Evolutionary conservation across 352 stramenopile species (phyloP), one percentile per base, ranked within the genome.

Genomic region (Phytophthora podocarpi): DNA sequence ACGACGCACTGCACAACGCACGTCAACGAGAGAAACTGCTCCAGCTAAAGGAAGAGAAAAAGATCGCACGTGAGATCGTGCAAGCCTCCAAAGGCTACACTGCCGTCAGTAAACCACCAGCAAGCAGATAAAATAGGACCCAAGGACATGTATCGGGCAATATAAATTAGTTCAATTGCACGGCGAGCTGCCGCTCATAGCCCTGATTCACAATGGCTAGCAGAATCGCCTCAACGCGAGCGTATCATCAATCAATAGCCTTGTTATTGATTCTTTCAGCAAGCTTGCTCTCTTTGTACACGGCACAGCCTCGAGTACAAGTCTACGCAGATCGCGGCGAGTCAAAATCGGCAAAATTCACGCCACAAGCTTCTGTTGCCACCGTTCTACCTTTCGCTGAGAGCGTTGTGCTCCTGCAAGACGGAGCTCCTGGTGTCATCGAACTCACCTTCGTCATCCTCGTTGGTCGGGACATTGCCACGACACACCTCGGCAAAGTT

Each of bases 11-110:
- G 2, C 83, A 96, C 24, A 65, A 93, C n/a, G 82, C 81, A 0
- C 70, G 82, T 11, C 87, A 93, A 43, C 70, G 77, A 57, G 90
- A 98, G 49, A 91, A 89, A 54, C 63, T 98, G 37, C 40, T 85
- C 50, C 82, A 94, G 54, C 80, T 97, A 46, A 97, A 96, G 53
- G 87, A 97, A 46, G 89, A 97, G 52, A 87, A 91, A 53, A 90
- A 80, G 55, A 91, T 97, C 37, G 85, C 84, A 23, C 72, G 82
- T 24, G 86, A 97, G 66, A 96, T 97, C 57, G 67, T 95, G n/a
- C 71, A 91, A 36, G 84, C 84, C 2, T 73, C 81, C 16, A 85
- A 87, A 56, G 79, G 82, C 18, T 90, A 89, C 47, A 57, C 52
- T 21, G 78, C 74, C 7, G 60, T 81, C 32, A 78, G 65, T 8